phyloP scores from a whole-genome alignment of 2,329 filamentous ascomycete genomes.

The Harringtonia aguacate region DNA sequence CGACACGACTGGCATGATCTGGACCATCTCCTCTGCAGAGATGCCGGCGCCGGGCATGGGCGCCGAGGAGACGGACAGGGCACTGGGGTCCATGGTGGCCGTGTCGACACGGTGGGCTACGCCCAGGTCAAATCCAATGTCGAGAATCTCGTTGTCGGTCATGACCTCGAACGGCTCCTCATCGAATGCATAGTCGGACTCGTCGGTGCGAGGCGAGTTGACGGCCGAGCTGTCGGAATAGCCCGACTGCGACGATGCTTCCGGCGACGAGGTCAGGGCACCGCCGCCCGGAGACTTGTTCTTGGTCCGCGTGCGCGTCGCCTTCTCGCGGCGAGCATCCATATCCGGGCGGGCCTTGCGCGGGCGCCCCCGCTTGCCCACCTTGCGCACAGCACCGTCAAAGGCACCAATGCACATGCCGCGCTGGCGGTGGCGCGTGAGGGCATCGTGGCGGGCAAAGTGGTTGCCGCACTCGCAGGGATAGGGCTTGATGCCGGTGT shows the following conservation, averaged over 20 bases:
- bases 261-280: slow-evolving; percentile 32
- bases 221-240: slow-evolving; percentile 46
- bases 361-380: slow-evolving; percentile 52
- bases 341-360: slow-evolving; percentile 50
- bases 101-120: neutral
- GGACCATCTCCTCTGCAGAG: slow-evolving; percentile 11
- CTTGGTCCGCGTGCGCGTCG: slow-evolving; percentile 42
- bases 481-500: slow-evolving; percentile 92
- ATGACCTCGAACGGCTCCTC: slow-evolving; percentile 25
- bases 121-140: slow-evolving; percentile 4
- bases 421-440: slow-evolving; percentile 87
- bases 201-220: slow-evolving; percentile 39
- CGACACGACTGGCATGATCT: slow-evolving; percentile 16
- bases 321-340: slow-evolving; percentile 46
- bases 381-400: slow-evolving; percentile 57
- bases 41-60: slow-evolving; percentile 22
- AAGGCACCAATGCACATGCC: slow-evolving; percentile 96
- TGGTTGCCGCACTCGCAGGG: slow-evolving; percentile 89
- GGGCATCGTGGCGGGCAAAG: slow-evolving; percentile 88
- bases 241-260: slow-evolving; percentile 39
- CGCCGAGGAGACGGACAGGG: slow-evolving; percentile 26
- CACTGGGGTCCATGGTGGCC: slow-evolving; percentile 25
- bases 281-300: slow-evolving; percentile 31
- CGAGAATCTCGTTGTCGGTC: slow-evolving; percentile 30
- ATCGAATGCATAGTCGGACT: slow-evolving; percentile 29